Base-by-base conservation (phyloP, 1,284 basidiomycete species). In the Austroboletus niveus region DNA sequence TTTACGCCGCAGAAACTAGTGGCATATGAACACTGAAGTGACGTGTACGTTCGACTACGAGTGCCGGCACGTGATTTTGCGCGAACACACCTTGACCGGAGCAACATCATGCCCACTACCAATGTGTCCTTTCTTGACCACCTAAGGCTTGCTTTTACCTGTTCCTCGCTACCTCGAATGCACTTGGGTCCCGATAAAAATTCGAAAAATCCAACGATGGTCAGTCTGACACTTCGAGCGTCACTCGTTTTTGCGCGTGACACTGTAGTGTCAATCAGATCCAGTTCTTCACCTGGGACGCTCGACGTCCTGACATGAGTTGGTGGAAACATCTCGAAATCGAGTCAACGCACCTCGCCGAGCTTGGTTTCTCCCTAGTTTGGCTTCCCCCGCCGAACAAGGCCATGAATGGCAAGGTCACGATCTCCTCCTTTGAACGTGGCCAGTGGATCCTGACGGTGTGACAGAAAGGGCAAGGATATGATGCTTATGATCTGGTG, bases 281-380 rank as follows among this genome's bases (percentile, higher is more conserved):
- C 29, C 90, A 92, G 69, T 91, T 89, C 69, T 92, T 91, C 59
- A 90, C 89, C 22, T 92, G 90, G 90, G 81, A 90, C 58, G 76
- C 80, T 48, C 69, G 68, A 39, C 77, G 78, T 62, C 75, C 73
- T 42, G 72, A 68, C 50, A 71, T 79, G 75, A 91, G 81, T 63
- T 91, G 89, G 88, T 98, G 92, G 92, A 81, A 83, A 59, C 84
- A 92, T 71, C 81, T 95, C 45, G 83, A 88, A 61, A 64, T 66
- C 9, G 85, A 94, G 62, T 74, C 88, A 15, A 83, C 89, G 27
- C 72, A 70, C 34, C 79, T 98, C 22, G 81, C 81, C 8, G 75
- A 81, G 32, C 79, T 94, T 62, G 95, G 94, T 24, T 82, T 96
- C 61, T 95, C 94, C 0, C 87, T 89, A 64, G 76, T 84, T 7